phyloP scores from a whole-genome alignment of 2,329 filamentous ascomycete species.

The Rhynchosporium graminicola region DNA sequence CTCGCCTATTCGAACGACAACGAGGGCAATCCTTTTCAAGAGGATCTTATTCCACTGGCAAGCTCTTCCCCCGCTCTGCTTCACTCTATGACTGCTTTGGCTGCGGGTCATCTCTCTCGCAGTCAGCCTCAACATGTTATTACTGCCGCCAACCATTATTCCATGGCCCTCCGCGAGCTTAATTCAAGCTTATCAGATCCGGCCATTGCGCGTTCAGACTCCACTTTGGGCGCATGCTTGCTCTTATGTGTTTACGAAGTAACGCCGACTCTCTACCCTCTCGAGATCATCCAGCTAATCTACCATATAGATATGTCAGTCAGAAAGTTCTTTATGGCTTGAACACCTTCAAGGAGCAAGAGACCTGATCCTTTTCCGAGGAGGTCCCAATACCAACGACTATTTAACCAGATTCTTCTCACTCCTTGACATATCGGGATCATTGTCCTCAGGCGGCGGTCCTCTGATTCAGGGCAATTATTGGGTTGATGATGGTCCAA shows the following conservation, averaged over 20 bases:
- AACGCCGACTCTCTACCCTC: not conserved
- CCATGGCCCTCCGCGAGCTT: conserved; percentile 35
- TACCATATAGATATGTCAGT: conserved; percentile 34
- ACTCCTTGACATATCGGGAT: conserved; percentile 38
- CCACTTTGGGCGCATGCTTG: conserved; percentile 38
- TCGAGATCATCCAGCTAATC: not conserved
- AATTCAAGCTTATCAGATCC: conserved; percentile 34
- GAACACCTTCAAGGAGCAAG: conserved; percentile 39
- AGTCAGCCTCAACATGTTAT: conserved; percentile 35
- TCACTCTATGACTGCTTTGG: conserved; percentile 38
- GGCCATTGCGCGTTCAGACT: conserved; percentile 32
- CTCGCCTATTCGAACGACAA: conserved; percentile 38
- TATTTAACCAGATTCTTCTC: conserved; percentile 39
- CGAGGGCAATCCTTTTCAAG: conserved; percentile 39
- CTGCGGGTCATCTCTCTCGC: conserved; percentile 37
- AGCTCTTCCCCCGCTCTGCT: conserved; percentile 36
- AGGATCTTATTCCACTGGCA: conserved; percentile 35
- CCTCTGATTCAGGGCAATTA: conserved; percentile 38
- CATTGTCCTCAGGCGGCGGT: conserved; percentile 34
- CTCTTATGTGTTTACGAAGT: conserved; percentile 40
- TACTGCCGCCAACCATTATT: conserved; percentile 36
- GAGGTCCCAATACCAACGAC: conserved; percentile 34
- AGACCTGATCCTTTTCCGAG: conserved; percentile 38
- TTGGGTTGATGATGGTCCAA: conserved; percentile 34
- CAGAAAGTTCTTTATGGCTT: conserved; percentile 35